Evolutionary conservation across 495 filamentous ascomycete genomes (phyloP), one percentile per base, ranked within the genome.

Genomic region (Physcia stellaris): DNA sequence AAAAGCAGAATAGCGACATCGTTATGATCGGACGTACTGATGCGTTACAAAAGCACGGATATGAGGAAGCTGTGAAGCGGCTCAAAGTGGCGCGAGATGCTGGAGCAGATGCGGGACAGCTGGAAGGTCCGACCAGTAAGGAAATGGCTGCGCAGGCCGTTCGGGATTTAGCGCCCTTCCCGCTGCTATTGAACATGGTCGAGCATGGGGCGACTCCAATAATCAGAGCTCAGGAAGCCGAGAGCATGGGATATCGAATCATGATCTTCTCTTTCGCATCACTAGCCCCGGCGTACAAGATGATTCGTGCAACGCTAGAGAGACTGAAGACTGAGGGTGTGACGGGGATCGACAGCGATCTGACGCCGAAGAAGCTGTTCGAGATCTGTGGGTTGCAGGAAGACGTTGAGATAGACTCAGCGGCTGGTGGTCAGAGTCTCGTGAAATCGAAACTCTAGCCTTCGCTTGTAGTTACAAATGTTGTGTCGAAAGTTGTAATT

Each of bases 21-120:
- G 71, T 80, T 9, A 61, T 84, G 17, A 80, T 83, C 43, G 79
- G 77, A 16, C 67, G 77, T 6, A 82, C 77, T 0, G 78, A 82
- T 39, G 74, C 76, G 0, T 57, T 76, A 12, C 75, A 79, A 53
- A 57, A 60, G 15, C 60, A 61, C 24, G 77, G 78, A 0, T 82
- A 74, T 33, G 73, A 78, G 0, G 77, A 73, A 37, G 75, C 70
- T 4, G 54, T 80, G 7, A 29, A 35, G 0, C 58, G 79, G 6
- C 50, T 82, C 18, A 64, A 64, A 44, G 70, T 65, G 0, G 77
- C 76, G 2, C 54, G 66, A 7, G 61, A 67, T 1, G 56, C 64
- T 21, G 73, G 78, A 15, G 75, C 75, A 1, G 79, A 83, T 42
- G 73, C 74, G 1, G 74, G 62, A 11, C 68, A 83, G 26, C 62